Conservation (phyloP, 2,329 filamentous ascomycete species). For the Zymoseptoria pseudotritici region DNA sequence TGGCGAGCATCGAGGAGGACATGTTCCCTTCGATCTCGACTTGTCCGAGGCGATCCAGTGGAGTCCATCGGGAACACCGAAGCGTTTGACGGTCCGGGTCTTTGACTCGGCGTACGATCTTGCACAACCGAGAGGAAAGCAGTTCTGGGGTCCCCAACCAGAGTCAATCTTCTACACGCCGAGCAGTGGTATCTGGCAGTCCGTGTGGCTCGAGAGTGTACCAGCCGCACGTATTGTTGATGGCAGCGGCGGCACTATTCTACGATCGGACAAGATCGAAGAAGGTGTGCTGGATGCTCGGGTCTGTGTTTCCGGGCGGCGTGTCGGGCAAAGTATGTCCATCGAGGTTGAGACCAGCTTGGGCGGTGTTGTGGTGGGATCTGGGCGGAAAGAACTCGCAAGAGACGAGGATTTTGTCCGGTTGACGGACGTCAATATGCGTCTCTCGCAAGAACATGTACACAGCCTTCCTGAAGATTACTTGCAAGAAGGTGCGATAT, state of each 20-base stretch:
- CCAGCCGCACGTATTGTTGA: constrained; percentile 48
- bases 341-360: constrained; percentile 51
- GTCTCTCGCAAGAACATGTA: constrained; percentile 38
- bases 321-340: constrained; percentile 39
- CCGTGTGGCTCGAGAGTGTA: constrained; percentile 60
- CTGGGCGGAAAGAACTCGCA: constrained; percentile 38
- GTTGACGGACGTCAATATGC: constrained; percentile 42
- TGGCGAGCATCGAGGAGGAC: constrained; percentile 51
- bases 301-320: constrained; percentile 45
- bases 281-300: constrained; percentile 45
- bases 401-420: constrained; percentile 44
- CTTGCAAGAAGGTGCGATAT: constrained; percentile 29
- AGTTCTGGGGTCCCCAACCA: constrained; percentile 52
- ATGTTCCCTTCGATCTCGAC: constrained; percentile 52
- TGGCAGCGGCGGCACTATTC: constrained; percentile 51
- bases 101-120: constrained; percentile 59
- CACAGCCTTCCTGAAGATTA: constrained; percentile 35
- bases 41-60: constrained; percentile 41
- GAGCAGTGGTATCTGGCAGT: constrained; percentile 68
- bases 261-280: constrained; percentile 49
- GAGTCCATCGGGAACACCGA: constrained; percentile 1
- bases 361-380: constrained; percentile 42
- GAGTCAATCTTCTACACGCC: constrained; percentile 65
- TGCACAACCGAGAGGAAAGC: constrained; percentile 59
- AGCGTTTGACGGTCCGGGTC: constrained; percentile 50